Evolutionary conservation across 2,329 filamentous ascomycete species (phyloP), one percentile per base, ranked within the genome.

Genomic region (Aspergillus piperis): DNA sequence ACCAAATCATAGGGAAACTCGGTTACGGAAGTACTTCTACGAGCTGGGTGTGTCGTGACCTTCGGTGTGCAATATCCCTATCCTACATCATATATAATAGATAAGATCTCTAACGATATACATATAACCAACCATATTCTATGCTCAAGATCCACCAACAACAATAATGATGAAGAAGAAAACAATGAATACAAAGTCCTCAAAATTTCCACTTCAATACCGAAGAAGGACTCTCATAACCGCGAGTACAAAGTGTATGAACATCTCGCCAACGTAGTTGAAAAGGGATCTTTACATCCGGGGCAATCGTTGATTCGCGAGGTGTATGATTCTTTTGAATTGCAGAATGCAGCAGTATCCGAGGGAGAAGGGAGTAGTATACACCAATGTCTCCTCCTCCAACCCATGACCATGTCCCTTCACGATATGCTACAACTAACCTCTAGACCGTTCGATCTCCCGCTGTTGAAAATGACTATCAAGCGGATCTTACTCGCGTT

Each of bases 1-100:
- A 77, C 57, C 69, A 79, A 61, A 57, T 73, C 0, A 41, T 75
- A 0, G 68, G 73, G 0, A 81, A 81, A 52, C 64, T 81, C 3
- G 78, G 77, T 1, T 80, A 69, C 62, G 78, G 78, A 13, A 71
- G 70, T n/a, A 76, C 73, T 25, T 80, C 77, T 1, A 81, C 78
- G 0, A 75, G 77, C 8, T 80, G 78, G 77, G 72, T 81, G 15
- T 77, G 76, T n/a, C 71, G 67, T 30, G 76, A 80, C 63, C 65
- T 77, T 10, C 65, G 68, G 71, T 72, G 58, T 41, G 53, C 41
- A 15, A 2, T 21, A 41, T 11, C 19, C 57, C 62, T 8, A 25
- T 47, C 19, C 32, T 32, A 11, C 13, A n/a, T n/a, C n/a, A n/a
- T n/a, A 32, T n/a, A 27, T 30, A 49, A 17, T 32, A 32, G 4